These are phyloP conservation scores for Sclerotinia borealis DNA, from an alignment of 2,329 filamentous ascomycete species.

Conservation along the genomic window DNA sequence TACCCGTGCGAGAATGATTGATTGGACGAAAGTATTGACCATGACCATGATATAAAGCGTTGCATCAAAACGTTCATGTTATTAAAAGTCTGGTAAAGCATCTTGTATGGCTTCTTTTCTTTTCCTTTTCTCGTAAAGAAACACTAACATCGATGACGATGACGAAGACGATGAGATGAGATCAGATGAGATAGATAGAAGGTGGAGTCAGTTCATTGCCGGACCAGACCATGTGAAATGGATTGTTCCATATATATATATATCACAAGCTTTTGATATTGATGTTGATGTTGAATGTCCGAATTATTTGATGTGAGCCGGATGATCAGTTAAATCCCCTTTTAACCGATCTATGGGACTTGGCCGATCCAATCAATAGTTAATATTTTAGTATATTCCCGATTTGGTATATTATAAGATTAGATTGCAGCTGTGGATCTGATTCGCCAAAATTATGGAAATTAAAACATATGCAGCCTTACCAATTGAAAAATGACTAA, in stretches of 20 bases:
- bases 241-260: too few relatives aligned
- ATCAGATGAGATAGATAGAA: too few relatives aligned
- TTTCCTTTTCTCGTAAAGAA: too few relatives aligned
- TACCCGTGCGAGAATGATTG: not conserved
- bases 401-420: not conserved
- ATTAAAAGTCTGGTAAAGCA: not conserved
- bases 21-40: not conserved
- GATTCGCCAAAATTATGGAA: not conserved
- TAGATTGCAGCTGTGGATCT: not conserved
- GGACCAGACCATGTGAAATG: too few relatives aligned
- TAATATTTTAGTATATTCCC: not conserved
- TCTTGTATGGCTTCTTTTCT: not conserved
- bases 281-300: too few relatives aligned
- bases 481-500: not conserved
- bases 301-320: not conserved
- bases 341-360: too few relatives aligned
- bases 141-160: too few relatives aligned
- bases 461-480: not conserved
- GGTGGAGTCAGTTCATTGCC: too few relatives aligned
- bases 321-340: too few relatives aligned
- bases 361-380: too few relatives aligned
- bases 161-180: too few relatives aligned
- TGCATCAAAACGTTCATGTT: not conserved
- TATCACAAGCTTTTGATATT: too few relatives aligned
- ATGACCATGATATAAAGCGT: not conserved